Evolutionary conservation across 768 basidiomycete genomes (phyloP).

Genomic region (Asterophora parasitica): DNA sequence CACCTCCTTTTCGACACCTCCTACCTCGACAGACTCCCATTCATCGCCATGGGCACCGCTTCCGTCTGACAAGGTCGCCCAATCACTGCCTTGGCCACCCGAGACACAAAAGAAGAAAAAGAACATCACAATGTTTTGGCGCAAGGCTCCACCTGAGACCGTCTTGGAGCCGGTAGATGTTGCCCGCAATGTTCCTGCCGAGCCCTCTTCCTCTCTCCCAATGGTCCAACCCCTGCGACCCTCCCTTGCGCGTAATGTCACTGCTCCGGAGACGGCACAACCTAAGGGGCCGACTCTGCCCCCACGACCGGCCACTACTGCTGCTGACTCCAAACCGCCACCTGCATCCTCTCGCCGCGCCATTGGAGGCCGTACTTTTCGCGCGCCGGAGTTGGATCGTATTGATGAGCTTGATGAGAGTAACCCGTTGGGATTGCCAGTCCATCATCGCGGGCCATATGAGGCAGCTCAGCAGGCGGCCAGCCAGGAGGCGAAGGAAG

Average conservation of each 20-base stretch:
- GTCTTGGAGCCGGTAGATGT: constrained; percentile 10
- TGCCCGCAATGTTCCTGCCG: constrained; percentile 8
- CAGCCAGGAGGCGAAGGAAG: constrained; percentile 18
- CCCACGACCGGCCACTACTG: constrained; percentile 20
- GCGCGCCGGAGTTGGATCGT: constrained; percentile 46
- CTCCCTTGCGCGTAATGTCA: constrained; percentile 12
- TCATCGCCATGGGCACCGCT: constrained; percentile 6
- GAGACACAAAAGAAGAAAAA: constrained; percentile 16
- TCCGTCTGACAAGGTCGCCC: constrained; percentile 1
- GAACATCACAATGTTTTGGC: constrained; percentile 17
- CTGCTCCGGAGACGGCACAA: constrained; percentile 14
- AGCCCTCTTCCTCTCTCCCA: constrained; percentile 6
- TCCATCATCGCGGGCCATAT: constrained; percentile 76
- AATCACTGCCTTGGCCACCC: constrained; percentile 9
- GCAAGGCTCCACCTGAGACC: constrained; percentile 13
- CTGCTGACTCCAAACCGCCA: constrained; percentile 18
- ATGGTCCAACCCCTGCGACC: constrained; percentile 12
- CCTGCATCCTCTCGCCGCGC: constrained; percentile 12
- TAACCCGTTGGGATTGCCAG: constrained; percentile 56
- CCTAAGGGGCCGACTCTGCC: constrained; percentile 18
- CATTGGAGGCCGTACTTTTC: constrained; percentile 14
- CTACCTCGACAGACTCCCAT: constrained; percentile 13
- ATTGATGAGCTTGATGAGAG: constrained; percentile 79
- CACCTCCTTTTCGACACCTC: constrained; percentile 18
- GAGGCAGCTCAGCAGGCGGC: constrained; percentile 46